Percentiles rank a stretch among this genome's conserved stretches.
Conservation (phyloP, 2,329 filamentous ascomycete species). For the Tolypocladium tundrense region DNA sequence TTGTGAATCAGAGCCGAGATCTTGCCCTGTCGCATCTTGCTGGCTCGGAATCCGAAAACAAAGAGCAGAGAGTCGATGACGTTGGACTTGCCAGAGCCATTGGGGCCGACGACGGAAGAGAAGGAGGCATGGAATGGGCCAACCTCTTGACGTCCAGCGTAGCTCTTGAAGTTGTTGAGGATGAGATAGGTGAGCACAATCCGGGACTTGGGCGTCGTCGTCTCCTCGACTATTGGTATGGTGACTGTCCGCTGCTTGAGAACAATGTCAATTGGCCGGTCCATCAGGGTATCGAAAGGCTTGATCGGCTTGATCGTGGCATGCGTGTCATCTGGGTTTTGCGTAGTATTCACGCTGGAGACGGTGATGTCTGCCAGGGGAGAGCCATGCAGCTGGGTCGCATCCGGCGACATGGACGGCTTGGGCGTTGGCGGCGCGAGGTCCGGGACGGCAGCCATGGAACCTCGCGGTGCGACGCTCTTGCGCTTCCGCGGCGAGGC, state of each 20-base stretch:
- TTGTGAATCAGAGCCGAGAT: conserved; percentile 97
- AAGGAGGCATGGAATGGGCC: conserved; percentile 96
- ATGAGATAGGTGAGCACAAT: conserved; percentile 90
- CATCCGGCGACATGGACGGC: conserved; percentile 46
- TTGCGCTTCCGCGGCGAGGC: conserved; percentile 57
- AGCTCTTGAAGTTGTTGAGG: conserved; percentile 97
- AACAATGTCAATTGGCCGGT: conserved; percentile 89
- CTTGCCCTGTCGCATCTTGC: conserved; percentile 99
- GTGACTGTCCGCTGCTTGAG: conserved; percentile 70
- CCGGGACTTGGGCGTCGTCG: conserved; percentile 66
- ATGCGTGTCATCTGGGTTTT: conserved; percentile 16
- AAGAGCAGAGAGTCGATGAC: conserved; percentile 97
- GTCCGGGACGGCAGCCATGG: conserved; percentile 29
- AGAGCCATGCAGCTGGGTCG: conserved; percentile 37
- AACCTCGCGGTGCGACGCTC: conserved; percentile 36
- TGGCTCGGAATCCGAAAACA: conserved; percentile 97
- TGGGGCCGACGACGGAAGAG: conserved; percentile 94
- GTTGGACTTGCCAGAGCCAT: conserved; percentile 97
- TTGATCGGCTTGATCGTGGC: conserved; percentile 59
- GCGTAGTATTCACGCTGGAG: conserved; percentile 45
- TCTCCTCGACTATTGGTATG: conserved; percentile 60
- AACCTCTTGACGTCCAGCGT: conserved; percentile 88
- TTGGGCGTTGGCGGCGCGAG: conserved; percentile 33
- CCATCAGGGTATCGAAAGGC: conserved; percentile 65
- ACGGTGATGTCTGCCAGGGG: conserved; percentile 68